Base-by-base conservation (phyloP, 2,329 filamentous ascomycete genomes). In the Fusarium incarnatum region DNA sequence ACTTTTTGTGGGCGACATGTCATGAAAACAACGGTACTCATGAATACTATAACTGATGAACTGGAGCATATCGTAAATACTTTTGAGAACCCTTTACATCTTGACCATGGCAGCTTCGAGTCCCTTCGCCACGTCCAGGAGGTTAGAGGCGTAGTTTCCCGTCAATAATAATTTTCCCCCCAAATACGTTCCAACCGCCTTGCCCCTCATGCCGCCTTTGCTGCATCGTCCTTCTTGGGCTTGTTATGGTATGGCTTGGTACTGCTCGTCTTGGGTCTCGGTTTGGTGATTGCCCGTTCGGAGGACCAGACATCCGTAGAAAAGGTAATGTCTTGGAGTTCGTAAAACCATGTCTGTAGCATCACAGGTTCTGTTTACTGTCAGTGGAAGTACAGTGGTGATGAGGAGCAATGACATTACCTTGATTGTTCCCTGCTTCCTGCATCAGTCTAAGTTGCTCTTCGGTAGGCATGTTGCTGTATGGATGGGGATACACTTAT, bases 101-200 rank as follows among this genome's bases (percentile, higher is more conserved):
- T 37, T n/a, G 4, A 4, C 5, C 8, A 10, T 20, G 12, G 8
- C 8, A 15, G 4, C 18, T 15, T 46, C 7, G 5, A 20, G 23
- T 6, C 8, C 2, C 18, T 20, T 13, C 0, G 8, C 22, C 10
- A 6, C 16, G 13, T 9, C 4, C 12, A 7, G 0, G 5, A n/a
- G 18, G 7, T 18, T 4, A 4, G 18, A 46, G 18, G 4, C 11
- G 0, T n/a, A 28, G 15, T 47, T 28, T 28, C 44, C 12, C 3
- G 3, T 4, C 1, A 2, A 46, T 8, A 8, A 4, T 6, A 18
- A 4, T 6, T 1, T 7, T 7, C 10, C 8, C 2, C 27, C 5
- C 10, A 28, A 11, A 5, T 28, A 11, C 8, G 11, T 11, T 6
- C 2, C 3, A 0, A 2, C 1, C 1, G 1, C 2, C 0, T 10